Base-by-base conservation (phyloP, 352 stramenopile genomes). In the Aphanomyces cochlioides region DNA sequence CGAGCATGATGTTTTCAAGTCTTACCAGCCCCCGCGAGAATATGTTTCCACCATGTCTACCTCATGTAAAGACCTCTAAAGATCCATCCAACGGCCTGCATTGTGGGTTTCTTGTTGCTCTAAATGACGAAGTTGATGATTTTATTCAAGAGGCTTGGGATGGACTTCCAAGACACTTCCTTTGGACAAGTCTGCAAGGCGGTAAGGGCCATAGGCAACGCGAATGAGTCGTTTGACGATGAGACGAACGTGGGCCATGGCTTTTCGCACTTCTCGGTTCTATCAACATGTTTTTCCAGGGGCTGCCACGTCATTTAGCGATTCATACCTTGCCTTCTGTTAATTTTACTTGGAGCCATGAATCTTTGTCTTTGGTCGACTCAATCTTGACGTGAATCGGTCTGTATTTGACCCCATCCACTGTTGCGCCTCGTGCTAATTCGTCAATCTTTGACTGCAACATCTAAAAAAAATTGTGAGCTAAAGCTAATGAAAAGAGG, bases 201-300 rank as follows among this genome's bases (percentile, higher is more conserved):
- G 81, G 73, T 96, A 97, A 17, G 90, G 89, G 6, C 92, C 92
- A 58, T 93, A 98, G 58, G 94, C 79, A 38, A 93, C 88, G 61
- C 92, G 89, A 19, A 96, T 92, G 34, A 98, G 77, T 34, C 79
- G 81, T 75, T 96, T 95, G 37, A 98, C 86, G 19, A 92, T 77
- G 21, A 97, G 76, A 5, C 88, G 84, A 28, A 97, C 81, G 67
- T 95, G 82, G 7, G 85, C 84, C 39, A 96, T 76, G 1, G 90
- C 87, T 69, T 94, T 96, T 36, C 90, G 89, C 28, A 98, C 81
- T 68, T 97, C 90, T 39, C 90, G 85, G 78, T 97, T 96, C 90
- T 96, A 67, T 66, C 47, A 56, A 48, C 5, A 47, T 69, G 34
- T 34, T 13, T 67, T 28, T 40, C 34, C 59, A 47, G 15, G 43